Percentiles rank a stretch among this genome's conserved stretches.
These are phyloP conservation scores for Diaporthe citriasiana DNA, from an alignment of 2,329 filamentous ascomycete genomes.

Conservation along the genomic window DNA sequence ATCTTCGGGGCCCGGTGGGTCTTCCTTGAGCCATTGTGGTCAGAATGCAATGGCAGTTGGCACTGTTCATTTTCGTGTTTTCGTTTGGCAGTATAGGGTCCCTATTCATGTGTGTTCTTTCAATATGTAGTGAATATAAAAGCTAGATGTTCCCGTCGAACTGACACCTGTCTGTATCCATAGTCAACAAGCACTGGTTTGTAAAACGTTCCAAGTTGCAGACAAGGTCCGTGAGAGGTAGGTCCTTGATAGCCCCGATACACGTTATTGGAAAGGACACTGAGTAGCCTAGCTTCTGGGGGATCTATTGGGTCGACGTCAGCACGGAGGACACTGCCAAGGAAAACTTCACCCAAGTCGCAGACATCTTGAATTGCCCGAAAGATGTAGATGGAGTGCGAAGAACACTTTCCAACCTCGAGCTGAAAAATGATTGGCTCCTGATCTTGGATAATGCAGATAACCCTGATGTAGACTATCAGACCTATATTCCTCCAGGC, in stretches of 20 bases:
- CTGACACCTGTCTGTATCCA: rapidly evolving
- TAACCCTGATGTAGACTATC: background rate
- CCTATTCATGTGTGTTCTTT: too few relatives aligned
- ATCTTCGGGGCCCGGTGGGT: too few relatives aligned
- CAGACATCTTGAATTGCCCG: background rate
- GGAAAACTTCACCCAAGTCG: background rate
- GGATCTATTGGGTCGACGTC: background rate
- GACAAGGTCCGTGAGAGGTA: background rate
- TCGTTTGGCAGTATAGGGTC: too few relatives aligned
- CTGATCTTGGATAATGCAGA: background rate
- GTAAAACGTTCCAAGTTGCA: background rate
- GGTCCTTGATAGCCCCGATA: background rate
- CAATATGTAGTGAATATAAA: too few relatives aligned
- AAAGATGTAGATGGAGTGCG: background rate
- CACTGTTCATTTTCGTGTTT: too few relatives aligned
- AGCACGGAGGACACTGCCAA: background rate
- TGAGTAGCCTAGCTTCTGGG: background rate
- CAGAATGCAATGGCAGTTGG: too few relatives aligned
- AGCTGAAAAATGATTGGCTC: background rate
- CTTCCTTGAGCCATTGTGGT: too few relatives aligned
- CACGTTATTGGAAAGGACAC: background rate
- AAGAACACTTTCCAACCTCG: background rate
- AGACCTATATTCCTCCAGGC: background rate
- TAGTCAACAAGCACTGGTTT: slow-evolving; percentile 1
- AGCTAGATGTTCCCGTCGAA: background rate